Percentiles rank a stretch among this genome's conserved stretches.
Evolutionary conservation across 2,329 filamentous ascomycete species (phyloP).

Genomic region (Ceratocystis diversiconidia): DNA sequence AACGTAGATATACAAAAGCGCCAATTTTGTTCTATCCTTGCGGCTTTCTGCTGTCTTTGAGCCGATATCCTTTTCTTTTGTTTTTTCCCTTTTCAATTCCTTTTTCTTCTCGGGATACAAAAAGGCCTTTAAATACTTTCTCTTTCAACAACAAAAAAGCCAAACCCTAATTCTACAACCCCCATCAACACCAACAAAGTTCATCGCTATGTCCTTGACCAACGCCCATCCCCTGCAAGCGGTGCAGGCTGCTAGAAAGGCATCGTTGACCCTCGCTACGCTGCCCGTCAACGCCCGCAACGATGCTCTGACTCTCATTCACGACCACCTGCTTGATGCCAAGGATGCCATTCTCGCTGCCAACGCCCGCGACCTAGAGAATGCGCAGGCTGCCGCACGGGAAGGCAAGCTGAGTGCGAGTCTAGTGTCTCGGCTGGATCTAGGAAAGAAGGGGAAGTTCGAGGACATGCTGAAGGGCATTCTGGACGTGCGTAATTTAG

Average conservation of each 20-base stretch:
- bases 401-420: conserved; percentile 66
- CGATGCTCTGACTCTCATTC: conserved; percentile 68
- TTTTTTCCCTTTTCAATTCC: not conserved
- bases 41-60: not conserved
- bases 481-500: conserved; percentile 66
- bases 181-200: not conserved
- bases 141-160: not conserved
- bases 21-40: not conserved
- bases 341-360: conserved; percentile 69
- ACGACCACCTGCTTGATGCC: conserved; percentile 55
- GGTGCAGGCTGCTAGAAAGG: conserved; percentile 61
- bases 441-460: conserved; percentile 78
- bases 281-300: conserved; percentile 66
- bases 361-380: conserved; percentile 68
- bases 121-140: not conserved
- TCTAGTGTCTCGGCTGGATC: conserved; percentile 74
- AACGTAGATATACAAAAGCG: not conserved
- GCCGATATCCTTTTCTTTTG: not conserved
- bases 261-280: conserved; percentile 70
- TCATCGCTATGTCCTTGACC: conserved; percentile 63
- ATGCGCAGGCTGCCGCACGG: conserved; percentile 57
- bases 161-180: not conserved
- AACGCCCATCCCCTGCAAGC: conserved; percentile 67
- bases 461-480: conserved; percentile 97
- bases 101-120: not conserved